These are phyloP conservation scores for Cercophora scortea DNA, from an alignment of 495 filamentous ascomycete genomes.

Conservation along the genomic window DNA sequence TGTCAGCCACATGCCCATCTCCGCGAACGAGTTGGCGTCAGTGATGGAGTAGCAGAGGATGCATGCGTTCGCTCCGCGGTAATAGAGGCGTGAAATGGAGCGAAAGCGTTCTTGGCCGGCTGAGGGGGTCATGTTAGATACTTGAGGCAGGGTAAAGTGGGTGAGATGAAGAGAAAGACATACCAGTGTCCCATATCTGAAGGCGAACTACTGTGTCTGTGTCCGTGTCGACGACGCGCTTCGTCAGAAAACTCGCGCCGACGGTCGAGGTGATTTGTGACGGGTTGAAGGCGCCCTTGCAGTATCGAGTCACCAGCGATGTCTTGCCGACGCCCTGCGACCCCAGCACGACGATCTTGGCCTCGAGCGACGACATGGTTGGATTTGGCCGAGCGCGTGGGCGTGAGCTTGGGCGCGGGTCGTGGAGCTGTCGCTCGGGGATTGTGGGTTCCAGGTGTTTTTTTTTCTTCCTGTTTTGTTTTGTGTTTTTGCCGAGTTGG, in stretches of 20 bases:
- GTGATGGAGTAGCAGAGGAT: constrained; percentile 95
- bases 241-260: constrained; percentile 90
- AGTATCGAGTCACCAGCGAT: constrained; percentile 78
- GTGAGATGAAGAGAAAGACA: background rate
- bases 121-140: background rate
- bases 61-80: constrained; percentile 88
- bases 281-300: constrained; percentile 69
- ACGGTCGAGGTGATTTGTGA: constrained; percentile 70
- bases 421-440: too few relatives aligned
- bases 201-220: constrained; percentile 71
- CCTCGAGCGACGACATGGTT: constrained; percentile 70
- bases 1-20: constrained; percentile 88
- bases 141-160: background rate
- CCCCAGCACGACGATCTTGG: constrained; percentile 87
- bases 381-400: too few relatives aligned
- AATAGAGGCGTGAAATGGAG: constrained; percentile 87
- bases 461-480: too few relatives aligned
- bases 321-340: constrained; percentile 95
- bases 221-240: constrained; percentile 79
- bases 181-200: constrained; percentile 83
- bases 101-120: constrained; percentile 95
- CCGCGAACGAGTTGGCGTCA: constrained; percentile 72
- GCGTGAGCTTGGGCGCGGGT: too few relatives aligned
- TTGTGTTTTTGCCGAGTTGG: too few relatives aligned
- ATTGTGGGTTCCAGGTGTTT: too few relatives aligned